These are phyloP conservation scores for Phyllosticta citriasiana DNA, from an alignment of 2,329 filamentous ascomycete genomes.

Conservation along the genomic window DNA sequence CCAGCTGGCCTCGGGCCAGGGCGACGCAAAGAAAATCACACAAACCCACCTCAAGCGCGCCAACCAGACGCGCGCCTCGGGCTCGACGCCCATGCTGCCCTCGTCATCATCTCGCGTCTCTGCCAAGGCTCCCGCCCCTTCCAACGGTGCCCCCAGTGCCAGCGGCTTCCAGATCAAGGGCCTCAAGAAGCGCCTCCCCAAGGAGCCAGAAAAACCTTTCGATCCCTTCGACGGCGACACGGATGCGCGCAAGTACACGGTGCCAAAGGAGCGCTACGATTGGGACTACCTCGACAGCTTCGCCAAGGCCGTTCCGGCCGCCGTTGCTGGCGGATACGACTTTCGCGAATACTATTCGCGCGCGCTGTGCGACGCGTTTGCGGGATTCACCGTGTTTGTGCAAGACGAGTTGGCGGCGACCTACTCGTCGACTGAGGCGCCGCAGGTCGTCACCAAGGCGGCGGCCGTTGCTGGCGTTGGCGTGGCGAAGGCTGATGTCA, in stretches of 20 bases:
- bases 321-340: constrained; percentile 63
- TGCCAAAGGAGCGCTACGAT: constrained; percentile 58
- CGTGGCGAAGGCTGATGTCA: constrained; percentile 39
- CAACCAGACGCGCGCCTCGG: constrained; percentile 48
- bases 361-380: constrained; percentile 79
- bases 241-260: constrained; percentile 57
- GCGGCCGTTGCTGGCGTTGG: constrained; percentile 39
- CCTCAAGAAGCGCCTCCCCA: constrained; percentile 54
- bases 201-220: constrained; percentile 63
- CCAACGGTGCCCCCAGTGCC: constrained; percentile 16
- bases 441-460: constrained; percentile 31
- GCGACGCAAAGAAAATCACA: constrained; percentile 47
- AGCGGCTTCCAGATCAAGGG: constrained; percentile 60
- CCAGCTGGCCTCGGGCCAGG: constrained; percentile 53
- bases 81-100: constrained; percentile 11
- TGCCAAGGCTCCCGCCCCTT: constrained; percentile 11
- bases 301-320: constrained; percentile 54
- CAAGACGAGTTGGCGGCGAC: constrained; percentile 53
- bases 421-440: constrained; percentile 19
- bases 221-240: constrained; percentile 76
- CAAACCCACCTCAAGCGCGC: constrained; percentile 56
- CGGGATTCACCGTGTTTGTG: constrained; percentile 78
- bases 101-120: constrained; percentile 7
- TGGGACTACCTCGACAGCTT: constrained; percentile 63
- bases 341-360: constrained; percentile 71